Evolutionary conservation across 148 eudicot species (phyloP).

Genomic region (Limonium bicolor): DNA sequence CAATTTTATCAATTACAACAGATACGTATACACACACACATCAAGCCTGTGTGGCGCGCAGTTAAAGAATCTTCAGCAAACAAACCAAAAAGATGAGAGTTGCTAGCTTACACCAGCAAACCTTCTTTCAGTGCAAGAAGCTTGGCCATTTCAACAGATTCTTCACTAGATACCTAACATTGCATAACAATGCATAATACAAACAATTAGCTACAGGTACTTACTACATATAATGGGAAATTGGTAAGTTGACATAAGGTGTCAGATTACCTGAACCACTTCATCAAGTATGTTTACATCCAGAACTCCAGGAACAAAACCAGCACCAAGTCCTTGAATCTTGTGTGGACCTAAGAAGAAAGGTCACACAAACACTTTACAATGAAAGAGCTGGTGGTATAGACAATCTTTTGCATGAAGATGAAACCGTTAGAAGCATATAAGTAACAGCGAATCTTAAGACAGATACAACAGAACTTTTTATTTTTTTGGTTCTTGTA

Average conservation of each 20-base stretch:
- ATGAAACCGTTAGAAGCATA: no score
- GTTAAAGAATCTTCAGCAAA: no score
- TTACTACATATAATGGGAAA: not conserved
- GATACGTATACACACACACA: no score
- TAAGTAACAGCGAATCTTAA: not conserved
- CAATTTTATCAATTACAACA: conserved; percentile 8
- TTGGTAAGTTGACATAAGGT: not conserved
- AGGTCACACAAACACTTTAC: not conserved
- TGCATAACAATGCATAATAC: not conserved
- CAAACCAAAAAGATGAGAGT: no score
- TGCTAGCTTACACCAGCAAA: conserved; percentile 32
- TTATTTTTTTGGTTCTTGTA: not conserved
- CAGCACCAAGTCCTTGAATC: conserved; percentile 86
- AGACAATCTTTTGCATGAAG: no score
- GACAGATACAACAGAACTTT: not conserved
- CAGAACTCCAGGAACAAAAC: conserved; percentile 60
- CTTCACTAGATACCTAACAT: conserved; percentile 47
- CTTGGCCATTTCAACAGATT: conserved; percentile 66
- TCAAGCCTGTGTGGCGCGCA: no score
- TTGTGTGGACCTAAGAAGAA: conserved; percentile 46
- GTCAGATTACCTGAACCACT: conserved; percentile 44
- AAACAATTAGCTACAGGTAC: not conserved
- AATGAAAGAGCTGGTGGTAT: no score
- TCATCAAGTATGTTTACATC: conserved; percentile 49
- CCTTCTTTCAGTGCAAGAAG: conserved; percentile 62